Evolutionary conservation across 1,284 basidiomycete genomes (phyloP), one percentile per base, ranked within the genome.

Genomic region (Ganoderma lingzhi): DNA sequence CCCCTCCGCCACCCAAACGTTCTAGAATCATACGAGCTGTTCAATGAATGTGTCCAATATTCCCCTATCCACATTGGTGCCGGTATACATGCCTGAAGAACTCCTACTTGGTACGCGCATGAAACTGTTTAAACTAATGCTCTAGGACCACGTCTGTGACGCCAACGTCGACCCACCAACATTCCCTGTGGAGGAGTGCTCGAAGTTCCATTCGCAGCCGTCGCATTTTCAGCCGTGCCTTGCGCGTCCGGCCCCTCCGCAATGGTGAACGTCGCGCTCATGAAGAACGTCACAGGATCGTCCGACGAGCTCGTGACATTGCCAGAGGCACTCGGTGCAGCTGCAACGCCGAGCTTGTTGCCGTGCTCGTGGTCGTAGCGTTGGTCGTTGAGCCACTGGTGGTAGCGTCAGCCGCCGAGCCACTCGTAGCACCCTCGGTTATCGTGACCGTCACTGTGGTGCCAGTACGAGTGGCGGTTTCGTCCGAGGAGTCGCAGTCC

Each of bases 161-260:
- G 23, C 42, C 61, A 35, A 63, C 45, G 19, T 30, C 30, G 44
- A 32, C 60, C 39, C 60, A 35, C 32, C 60, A 42, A 19, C 60
- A 62, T 62, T 44, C 60, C 41, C 32, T 59, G 56, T 19, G 14
- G 56, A 10, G 60, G 41, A 23, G 23, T 44, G 41, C 28, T 45
- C 9, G 60, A 30, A 12, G 42, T 37, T 0, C 42, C 60, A n/a
- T 45, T 37, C n/a, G 23, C 28, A 23, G 35, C 37, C 28, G 41
- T 17, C 9, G 5, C 19, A 9, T 44, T 45, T 30, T 17, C 60
- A 6, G 42, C 8, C 5, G 56, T 37, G n/a, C 35, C 23, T 12
- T 30, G 60, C 9, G 30, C 19, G 17, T 59, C 35, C 35, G 56
- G 56, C 56, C 56, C 35, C 35, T 59, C 56, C 9, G 6, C 19